Evolutionary conservation across 2,329 filamentous ascomycete species (phyloP), one percentile per base, ranked within the genome.

Genomic region (Plectosphaerella cucumerina): DNA sequence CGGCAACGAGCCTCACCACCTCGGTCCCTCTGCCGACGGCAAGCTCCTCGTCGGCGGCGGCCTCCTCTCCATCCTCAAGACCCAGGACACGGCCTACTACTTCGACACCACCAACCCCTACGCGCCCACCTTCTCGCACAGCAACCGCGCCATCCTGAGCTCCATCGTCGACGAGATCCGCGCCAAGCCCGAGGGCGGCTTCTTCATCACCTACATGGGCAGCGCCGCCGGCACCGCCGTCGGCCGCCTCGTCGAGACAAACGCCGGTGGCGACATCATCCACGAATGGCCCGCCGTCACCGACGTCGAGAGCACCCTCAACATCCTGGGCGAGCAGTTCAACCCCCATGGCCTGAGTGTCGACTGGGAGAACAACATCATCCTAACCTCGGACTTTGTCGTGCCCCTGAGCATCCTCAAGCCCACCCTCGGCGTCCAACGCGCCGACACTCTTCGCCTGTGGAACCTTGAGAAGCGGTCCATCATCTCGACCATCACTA

Each of bases 131-230:
- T 85, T 83, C 63, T 66, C 70, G 57, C 82, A 84, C 67, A 81
- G 76, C 62, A 82, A 84, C 66, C 73, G 81, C 10, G 81, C 69
- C n/a, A 50, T 84, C 9, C 72, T 85, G 33, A 71, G 74, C 6
- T 84, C 81, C 37, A 83, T 85, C 56, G 74, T 75, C 0, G 82
- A 85, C 61, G 82, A 85, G 67, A 80, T 85, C 58, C 76, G 80
- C 15, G 80, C 81, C 44, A 84, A 84, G 65, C 82, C 81, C 11
- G 81, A 82, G 21, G 81, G 79, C 39, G 78, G 80, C 1, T 83
- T 82, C 66, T 81, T 80, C 61, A 79, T 83, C 58, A 42, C 80
- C 3, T 83, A 82, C 64, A 82, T 83, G 80, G 79, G 80, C 15
- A 81, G 72, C 53, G 80, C 81, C 6, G 69, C 77, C 0, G 81